Evolutionary conservation across 1,284 basidiomycete genomes (phyloP).

Genomic region (Taiwanofungus camphoratus): DNA sequence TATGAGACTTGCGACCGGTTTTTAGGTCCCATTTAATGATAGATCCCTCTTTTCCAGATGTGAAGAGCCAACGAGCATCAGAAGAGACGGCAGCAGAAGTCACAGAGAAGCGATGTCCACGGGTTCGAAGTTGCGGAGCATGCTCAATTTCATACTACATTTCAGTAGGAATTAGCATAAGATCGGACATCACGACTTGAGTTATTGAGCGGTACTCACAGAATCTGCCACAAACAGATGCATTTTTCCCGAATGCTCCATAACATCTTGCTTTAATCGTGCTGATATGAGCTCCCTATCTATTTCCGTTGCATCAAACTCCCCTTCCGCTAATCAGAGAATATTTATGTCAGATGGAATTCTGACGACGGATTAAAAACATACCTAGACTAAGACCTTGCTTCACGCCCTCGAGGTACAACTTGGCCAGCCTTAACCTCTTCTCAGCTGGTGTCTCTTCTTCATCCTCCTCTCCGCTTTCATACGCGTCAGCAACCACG

Average conservation of each 20-base stretch:
- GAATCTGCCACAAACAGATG: conserved; percentile 74
- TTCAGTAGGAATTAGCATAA: conserved; percentile 1
- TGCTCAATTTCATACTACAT: conserved; percentile 38
- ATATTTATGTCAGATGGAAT: background rate
- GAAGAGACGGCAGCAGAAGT: conserved; percentile 73
- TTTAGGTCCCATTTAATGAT: conserved; percentile 79
- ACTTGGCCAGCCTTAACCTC: conserved; percentile 81
- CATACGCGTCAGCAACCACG: conserved; percentile 41
- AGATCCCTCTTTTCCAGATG: conserved; percentile 80
- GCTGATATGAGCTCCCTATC: conserved; percentile 90
- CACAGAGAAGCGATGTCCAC: conserved; percentile 67
- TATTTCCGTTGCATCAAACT: conserved; percentile 90
- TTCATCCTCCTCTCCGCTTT: conserved; percentile 75
- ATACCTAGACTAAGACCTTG: conserved; percentile 55
- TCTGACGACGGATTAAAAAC: conserved; percentile 24
- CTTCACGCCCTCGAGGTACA: conserved; percentile 86
- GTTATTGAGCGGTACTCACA: conserved; percentile 34
- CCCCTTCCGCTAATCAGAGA: conserved; percentile 57
- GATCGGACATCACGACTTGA: background rate
- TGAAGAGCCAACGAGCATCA: conserved; percentile 68
- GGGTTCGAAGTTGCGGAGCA: conserved; percentile 48
- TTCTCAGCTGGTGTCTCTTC: conserved; percentile 95
- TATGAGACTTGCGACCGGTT: conserved; percentile 51
- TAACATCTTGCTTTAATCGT: conserved; percentile 83
- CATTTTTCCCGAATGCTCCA: conserved; percentile 81